Percentiles rank a stretch among this genome's conserved stretches.
Conservation (phyloP, 1,284 basidiomycete genomes). For the Rhodofomes roseus region DNA sequence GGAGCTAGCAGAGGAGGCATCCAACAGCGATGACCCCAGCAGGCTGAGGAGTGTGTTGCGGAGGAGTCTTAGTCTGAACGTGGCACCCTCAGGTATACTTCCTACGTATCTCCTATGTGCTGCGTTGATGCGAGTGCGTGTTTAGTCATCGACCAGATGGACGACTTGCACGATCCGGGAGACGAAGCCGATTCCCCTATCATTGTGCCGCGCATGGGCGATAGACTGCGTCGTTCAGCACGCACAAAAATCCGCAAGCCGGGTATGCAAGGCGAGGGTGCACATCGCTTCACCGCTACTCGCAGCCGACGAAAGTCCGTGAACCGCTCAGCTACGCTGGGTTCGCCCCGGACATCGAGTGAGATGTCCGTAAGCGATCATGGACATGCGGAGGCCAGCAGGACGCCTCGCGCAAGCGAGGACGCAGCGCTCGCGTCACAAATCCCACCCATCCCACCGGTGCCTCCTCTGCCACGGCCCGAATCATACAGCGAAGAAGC, state of each 20-base stretch:
- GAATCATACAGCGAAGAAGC: slow-evolving; percentile 77
- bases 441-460: slow-evolving; percentile 14
- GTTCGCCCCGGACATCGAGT: slow-evolving; percentile 22
- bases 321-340: slow-evolving; percentile 20
- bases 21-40: slow-evolving; percentile 79
- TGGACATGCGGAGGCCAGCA: slow-evolving; percentile 39
- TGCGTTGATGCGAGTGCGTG: slow-evolving; percentile 10
- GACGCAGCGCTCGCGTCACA: not conserved
- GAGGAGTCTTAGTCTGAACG: slow-evolving; percentile 85
- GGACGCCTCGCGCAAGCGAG: slow-evolving; percentile 22
- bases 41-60: slow-evolving; percentile 80
- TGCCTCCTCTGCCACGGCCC: slow-evolving; percentile 38
- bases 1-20: slow-evolving; percentile 86
- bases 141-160: slow-evolving; percentile 63
- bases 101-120: slow-evolving; percentile 9
- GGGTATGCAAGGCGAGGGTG: slow-evolving; percentile 71
- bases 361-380: slow-evolving; percentile 71
- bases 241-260: slow-evolving; percentile 95
- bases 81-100: slow-evolving; percentile 73
- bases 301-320: slow-evolving; percentile 45
- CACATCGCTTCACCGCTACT: slow-evolving; percentile 72
- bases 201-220: slow-evolving; percentile 83
- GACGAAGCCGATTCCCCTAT: slow-evolving; percentile 88
- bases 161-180: slow-evolving; percentile 58
- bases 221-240: slow-evolving; percentile 87